phyloP scores from a whole-genome alignment of 176 grass and related monocot species.

The Otatea glauca region DNA sequence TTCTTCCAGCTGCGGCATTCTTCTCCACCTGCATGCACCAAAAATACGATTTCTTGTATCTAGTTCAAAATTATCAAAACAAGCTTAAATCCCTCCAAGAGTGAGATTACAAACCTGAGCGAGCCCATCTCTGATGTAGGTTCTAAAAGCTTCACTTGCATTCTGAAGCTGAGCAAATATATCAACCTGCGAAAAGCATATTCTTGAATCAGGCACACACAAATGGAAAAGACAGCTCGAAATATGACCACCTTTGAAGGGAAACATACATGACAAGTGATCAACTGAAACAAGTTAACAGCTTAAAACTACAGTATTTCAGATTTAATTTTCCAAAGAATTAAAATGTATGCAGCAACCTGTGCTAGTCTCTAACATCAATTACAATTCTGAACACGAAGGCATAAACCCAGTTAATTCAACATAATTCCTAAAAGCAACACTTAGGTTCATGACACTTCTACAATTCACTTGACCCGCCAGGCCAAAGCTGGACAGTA shows the following conservation, averaged over 20 bases:
- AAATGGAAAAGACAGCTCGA: background rate
- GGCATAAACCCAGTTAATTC: background rate
- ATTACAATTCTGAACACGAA: background rate
- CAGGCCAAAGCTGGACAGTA: background rate
- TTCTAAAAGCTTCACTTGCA: constrained; percentile 99
- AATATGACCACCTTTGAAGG: background rate
- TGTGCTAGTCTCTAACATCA: background rate
- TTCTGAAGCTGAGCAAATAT: constrained; percentile 99
- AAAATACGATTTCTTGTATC: constrained; percentile 15
- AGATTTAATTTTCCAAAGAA: background rate
- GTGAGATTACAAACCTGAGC: constrained; percentile 67
- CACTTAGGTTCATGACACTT: background rate
- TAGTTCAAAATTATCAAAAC: background rate
- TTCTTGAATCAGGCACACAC: constrained; percentile 19
- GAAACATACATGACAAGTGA: background rate
- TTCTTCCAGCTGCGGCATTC: constrained; percentile 83
- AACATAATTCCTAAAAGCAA: background rate
- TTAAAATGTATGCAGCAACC: background rate
- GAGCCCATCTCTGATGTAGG: constrained; percentile 96
- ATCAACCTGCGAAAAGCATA: constrained; percentile 69
- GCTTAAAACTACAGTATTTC: background rate
- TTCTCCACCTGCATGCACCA: constrained; percentile 84
- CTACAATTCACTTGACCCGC: background rate
- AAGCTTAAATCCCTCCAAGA: background rate
- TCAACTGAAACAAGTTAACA: background rate